A percentile compares a stretch with the other conserved stretches of the same genome.
phyloP scores from a whole-genome alignment of 73 alveolate species.

The Effrenium voratum region DNA sequence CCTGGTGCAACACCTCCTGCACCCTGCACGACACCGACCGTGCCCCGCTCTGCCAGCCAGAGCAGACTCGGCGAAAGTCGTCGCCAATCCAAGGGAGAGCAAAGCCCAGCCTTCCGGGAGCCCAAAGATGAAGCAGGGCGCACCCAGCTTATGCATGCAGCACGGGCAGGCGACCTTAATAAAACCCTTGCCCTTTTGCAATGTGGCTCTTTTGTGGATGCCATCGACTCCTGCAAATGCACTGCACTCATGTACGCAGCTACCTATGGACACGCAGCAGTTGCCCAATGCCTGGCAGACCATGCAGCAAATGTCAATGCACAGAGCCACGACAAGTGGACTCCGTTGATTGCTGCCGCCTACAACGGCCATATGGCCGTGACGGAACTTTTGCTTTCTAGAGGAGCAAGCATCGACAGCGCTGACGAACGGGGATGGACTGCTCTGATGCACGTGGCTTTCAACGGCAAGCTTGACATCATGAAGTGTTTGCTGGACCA shows the following conservation, averaged over 20 bases:
- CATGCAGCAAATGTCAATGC: slow-evolving; percentile 69
- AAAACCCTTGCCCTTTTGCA: not conserved
- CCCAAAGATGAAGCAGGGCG: slow-evolving; percentile 67
- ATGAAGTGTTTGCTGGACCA: slow-evolving; percentile 49
- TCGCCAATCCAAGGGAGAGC: too few relatives aligned
- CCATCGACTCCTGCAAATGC: slow-evolving; percentile 63
- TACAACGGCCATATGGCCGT: slow-evolving; percentile 55
- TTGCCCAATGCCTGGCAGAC: slow-evolving; percentile 21
- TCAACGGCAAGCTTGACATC: slow-evolving; percentile 32
- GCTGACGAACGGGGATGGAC: slow-evolving; percentile 73
- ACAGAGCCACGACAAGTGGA: slow-evolving; percentile 67
- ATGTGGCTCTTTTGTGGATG: slow-evolving; percentile 37
- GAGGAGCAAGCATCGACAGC: not conserved
- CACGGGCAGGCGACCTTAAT: slow-evolving; percentile 23
- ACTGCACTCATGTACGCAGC: slow-evolving; percentile 81
- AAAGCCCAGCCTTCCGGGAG: not conserved
- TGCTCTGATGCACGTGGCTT: slow-evolving; percentile 60
- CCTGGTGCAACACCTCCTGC: too few relatives aligned
- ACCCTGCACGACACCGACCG: not conserved
- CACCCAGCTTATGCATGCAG: slow-evolving; percentile 68
- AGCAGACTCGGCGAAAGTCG: not conserved
- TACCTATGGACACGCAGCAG: slow-evolving; percentile 31
- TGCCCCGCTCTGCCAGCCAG: slow-evolving; percentile 52
- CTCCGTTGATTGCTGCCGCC: slow-evolving; percentile 47
- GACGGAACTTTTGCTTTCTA: slow-evolving; percentile 33